A percentile compares a stretch with the other conserved stretches of the same genome.
These are phyloP conservation scores for Aspergillus brasiliensis DNA, from an alignment of 2,329 filamentous ascomycete genomes.

Conservation along the genomic window DNA sequence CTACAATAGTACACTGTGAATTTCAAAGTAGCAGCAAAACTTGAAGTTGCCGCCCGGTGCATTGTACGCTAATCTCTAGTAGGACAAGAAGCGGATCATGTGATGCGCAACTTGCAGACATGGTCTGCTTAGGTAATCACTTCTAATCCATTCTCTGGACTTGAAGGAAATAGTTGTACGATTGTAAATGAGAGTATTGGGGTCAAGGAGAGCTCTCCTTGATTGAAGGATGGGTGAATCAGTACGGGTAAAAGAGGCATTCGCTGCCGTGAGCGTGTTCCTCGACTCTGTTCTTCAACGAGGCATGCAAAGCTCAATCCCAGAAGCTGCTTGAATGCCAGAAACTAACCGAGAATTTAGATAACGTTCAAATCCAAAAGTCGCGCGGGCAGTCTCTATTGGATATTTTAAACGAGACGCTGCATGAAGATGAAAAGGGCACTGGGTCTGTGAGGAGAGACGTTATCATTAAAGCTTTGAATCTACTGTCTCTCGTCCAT, in stretches of 20 bases:
- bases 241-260: conserved; percentile 30
- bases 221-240: conserved; percentile 32
- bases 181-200: conserved; percentile 1
- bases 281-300: conserved; percentile 42
- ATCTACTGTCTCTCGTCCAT: conserved; percentile 39
- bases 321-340: conserved; percentile 3
- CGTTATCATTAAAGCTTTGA: conserved; percentile 39
- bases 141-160: background rate
- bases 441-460: conserved; percentile 25
- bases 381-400: conserved; percentile 38
- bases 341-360: conserved; percentile 39
- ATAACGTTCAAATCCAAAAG: conserved; percentile 37
- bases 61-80: background rate
- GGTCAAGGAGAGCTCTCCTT: background rate
- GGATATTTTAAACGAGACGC: conserved; percentile 31
- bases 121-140: background rate
- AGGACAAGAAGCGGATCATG: background rate
- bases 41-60: no score
- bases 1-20: no score
- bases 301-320: conserved; percentile 38
- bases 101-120: background rate
- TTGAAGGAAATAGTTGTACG: background rate
- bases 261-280: conserved; percentile 39
- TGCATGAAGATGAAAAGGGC: conserved; percentile 11
- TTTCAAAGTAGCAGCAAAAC: no score